Base-by-base conservation (phyloP, 2,329 filamentous ascomycete species). In the Arthrobotrys sphaeroides region DNA sequence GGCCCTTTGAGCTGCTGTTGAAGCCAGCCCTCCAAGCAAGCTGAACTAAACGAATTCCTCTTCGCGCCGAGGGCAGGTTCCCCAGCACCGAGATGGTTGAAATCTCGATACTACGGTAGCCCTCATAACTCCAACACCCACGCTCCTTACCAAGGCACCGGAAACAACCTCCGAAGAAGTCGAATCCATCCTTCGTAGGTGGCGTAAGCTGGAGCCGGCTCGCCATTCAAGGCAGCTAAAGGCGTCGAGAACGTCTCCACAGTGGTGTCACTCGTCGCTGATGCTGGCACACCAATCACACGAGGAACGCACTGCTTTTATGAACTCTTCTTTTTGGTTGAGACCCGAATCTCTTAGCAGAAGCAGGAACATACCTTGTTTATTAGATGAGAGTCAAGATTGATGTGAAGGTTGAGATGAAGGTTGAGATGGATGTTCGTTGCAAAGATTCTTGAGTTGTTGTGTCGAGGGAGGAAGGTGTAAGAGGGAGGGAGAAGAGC, bases 351-450 rank as follows among this genome's bases (percentile, higher is more conserved):
- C 18, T 26, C 28, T 13, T 6, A 57, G 13, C 16, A 22, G 26
- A 49, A 49, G 57, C 5, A 45, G n/a, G 59, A 62, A 62, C 59
- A 62, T 62, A 62, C 42, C 42, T 62, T 62, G 53, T 5, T 53
- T 5, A 22, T 18, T 33, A 51, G 28, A 18, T 31, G 3, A 26
- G n/a, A n/a, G n/a, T n/a, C n/a, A n/a, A n/a, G n/a, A n/a, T n/a
- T n/a, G n/a, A n/a, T n/a, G n/a, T n/a, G n/a, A 22, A 26, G 6
- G 22, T 43, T 38, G n/a, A 22, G 7, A 20, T 45, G 42, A 22
- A 18, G 31, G n/a, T n/a, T n/a, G n/a, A n/a, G n/a, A n/a, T 33
- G 31, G 5, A 33, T 9, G 31, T 2, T 33, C 12, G 31, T 12
- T 55, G 6, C 49, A 57, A 36, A 18, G 5, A 20, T 57, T 9